These are phyloP conservation scores for Ophiostoma ulmi DNA, from an alignment of 2,329 filamentous ascomycete genomes.

Conservation along the genomic window DNA sequence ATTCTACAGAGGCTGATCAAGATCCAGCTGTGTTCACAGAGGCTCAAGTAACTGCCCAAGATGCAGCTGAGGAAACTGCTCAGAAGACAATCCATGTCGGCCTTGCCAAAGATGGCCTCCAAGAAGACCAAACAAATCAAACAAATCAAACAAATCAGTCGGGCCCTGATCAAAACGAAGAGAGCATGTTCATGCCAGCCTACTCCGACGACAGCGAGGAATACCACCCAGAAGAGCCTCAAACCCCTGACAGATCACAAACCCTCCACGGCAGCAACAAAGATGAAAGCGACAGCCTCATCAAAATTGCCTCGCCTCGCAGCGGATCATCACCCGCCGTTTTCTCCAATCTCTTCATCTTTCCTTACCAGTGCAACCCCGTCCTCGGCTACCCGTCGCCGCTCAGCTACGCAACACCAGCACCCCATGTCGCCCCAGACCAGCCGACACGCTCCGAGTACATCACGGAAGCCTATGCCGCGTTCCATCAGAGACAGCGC, in stretches of 20 bases:
- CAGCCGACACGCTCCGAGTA: conserved; percentile 13
- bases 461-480: conserved; percentile 10
- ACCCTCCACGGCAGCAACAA: background rate
- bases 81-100: background rate
- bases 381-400: background rate
- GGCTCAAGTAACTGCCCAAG: background rate
- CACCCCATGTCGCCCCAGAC: too few relatives aligned
- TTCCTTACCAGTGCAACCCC: background rate
- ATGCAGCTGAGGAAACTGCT: too few relatives aligned
- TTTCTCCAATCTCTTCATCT: background rate
- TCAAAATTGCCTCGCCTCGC: background rate
- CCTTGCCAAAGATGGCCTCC: background rate
- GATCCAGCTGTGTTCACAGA: background rate
- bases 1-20: background rate
- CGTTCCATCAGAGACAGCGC: conserved; percentile 3
- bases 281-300: background rate
- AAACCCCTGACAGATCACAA: background rate
- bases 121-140: background rate
- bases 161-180: background rate
- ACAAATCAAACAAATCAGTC: background rate
- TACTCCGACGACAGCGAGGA: background rate
- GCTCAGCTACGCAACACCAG: background rate
- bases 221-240: background rate
- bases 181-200: background rate
- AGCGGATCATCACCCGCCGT: background rate